Evolutionary conservation across 2,329 filamentous ascomycete species (phyloP).

Genomic region (Fusarium torreyae): DNA sequence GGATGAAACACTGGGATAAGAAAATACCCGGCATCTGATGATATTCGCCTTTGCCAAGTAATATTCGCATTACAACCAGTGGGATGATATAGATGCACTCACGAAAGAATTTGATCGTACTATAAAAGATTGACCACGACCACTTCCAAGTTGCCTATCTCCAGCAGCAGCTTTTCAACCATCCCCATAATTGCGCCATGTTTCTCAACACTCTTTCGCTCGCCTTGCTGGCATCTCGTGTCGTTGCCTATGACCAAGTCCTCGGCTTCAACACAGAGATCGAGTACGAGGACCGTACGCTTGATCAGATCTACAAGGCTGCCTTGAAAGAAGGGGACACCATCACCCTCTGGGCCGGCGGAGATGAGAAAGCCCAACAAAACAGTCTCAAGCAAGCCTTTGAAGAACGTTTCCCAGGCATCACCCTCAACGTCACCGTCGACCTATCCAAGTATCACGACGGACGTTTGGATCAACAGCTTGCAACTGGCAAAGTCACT

Average conservation of each 20-base stretch:
- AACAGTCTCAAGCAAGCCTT: constrained; percentile 60
- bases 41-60: background rate
- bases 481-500: constrained; percentile 56
- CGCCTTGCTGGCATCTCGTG: constrained; percentile 26
- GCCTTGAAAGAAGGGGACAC: constrained; percentile 63
- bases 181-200: constrained; percentile 13
- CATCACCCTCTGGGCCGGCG: constrained; percentile 64
- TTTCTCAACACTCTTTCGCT: constrained; percentile 11
- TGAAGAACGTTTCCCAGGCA: constrained; percentile 62
- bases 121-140: background rate
- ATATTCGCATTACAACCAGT: background rate
- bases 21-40: background rate
- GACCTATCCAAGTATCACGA: constrained; percentile 71
- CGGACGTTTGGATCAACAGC: constrained; percentile 61
- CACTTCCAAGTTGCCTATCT: background rate
- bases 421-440: constrained; percentile 68
- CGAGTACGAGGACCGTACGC: constrained; percentile 59
- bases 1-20: background rate
- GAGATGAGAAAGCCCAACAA: constrained; percentile 61
- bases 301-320: constrained; percentile 67
- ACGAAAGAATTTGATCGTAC: background rate
- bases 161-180: background rate
- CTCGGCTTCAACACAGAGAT: constrained; percentile 38
- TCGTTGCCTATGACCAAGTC: constrained; percentile 42
- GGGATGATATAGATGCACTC: background rate